These are phyloP conservation scores for Pythium angustatum DNA, from an alignment of 352 stramenopile genomes.

Conservation along the genomic window DNA sequence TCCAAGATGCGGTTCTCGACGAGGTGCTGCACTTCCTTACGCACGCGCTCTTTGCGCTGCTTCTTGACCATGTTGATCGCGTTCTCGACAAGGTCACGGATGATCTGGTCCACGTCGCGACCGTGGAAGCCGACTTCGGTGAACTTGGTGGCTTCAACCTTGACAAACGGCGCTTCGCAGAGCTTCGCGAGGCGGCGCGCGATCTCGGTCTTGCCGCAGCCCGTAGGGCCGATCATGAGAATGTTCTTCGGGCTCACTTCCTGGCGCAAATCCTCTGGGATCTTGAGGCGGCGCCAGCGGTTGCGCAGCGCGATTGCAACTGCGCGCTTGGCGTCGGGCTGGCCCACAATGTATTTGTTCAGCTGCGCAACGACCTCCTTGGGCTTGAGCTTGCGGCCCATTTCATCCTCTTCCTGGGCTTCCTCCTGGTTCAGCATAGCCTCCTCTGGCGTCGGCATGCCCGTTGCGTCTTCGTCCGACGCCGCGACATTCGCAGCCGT, in stretches of 20 bases:
- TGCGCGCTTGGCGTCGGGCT: slow-evolving; percentile 96
- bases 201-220: slow-evolving; percentile 99
- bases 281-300: slow-evolving; percentile 96
- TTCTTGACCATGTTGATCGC: slow-evolving; percentile 97
- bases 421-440: slow-evolving; percentile 29
- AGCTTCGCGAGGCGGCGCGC: slow-evolving; percentile 96
- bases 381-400: slow-evolving; percentile 88
- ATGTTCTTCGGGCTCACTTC: slow-evolving; percentile 99
- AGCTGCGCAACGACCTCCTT: slow-evolving; percentile 94
- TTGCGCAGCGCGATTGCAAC: slow-evolving; percentile 99
- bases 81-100: slow-evolving; percentile 98
- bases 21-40: slow-evolving; percentile 89
- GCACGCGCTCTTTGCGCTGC: slow-evolving; percentile 90
- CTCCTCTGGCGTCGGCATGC: slow-evolving; percentile 29
- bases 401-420: slow-evolving; percentile 44
- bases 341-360: slow-evolving; percentile 98
- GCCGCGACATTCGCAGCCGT: slow-evolving; percentile 26
- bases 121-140: slow-evolving; percentile 99
- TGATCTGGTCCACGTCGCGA: slow-evolving; percentile 99
- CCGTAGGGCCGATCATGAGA: slow-evolving; percentile 99
- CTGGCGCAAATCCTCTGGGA: slow-evolving; percentile 89
- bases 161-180: slow-evolving; percentile 97
- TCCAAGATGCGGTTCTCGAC: slow-evolving; percentile 97
- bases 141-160: slow-evolving; percentile 99
- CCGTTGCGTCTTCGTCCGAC: slow-evolving; percentile 16